A percentile compares a stretch with the other conserved stretches of the same genome.
Evolutionary conservation across 345 rosid species (phyloP).

Genomic region (Turritis glabra): DNA sequence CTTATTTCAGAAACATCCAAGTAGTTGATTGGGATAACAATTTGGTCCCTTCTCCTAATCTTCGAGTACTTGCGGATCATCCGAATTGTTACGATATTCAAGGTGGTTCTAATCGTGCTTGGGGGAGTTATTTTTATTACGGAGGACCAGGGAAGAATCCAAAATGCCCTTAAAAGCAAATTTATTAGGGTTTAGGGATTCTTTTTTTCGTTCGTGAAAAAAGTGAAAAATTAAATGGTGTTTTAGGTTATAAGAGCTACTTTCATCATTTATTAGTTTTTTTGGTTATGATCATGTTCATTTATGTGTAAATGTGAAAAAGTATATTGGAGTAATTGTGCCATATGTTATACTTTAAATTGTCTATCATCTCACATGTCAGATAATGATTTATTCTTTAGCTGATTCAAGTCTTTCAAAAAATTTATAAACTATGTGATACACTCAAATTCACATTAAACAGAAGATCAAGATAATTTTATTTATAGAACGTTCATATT

Average conservation of each 20-base stretch:
- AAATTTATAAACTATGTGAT: too few species aligned
- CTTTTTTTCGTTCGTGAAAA: not conserved
- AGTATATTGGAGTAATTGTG: constrained; percentile 11
- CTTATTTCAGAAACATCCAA: constrained; percentile 90
- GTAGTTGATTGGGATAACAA: constrained; percentile 96
- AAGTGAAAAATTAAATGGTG: not conserved
- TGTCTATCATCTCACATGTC: too few species aligned
- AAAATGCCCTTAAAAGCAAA: constrained; percentile 57
- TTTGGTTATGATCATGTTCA: not conserved
- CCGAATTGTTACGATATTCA: constrained; percentile 88
- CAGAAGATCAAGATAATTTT: not conserved
- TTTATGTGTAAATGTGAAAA: constrained; percentile 29
- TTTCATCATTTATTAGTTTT: constrained; percentile 1
- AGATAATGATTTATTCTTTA: too few species aligned
- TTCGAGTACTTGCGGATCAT: constrained; percentile 79
- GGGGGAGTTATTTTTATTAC: constrained; percentile 95
- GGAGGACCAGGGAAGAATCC: constrained; percentile 97
- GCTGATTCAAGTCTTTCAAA: too few species aligned
- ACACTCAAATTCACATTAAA: not conserved
- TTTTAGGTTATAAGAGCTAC: not conserved
- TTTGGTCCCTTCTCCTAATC: constrained; percentile 66
- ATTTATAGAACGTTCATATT: too few species aligned
- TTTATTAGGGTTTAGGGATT: constrained; percentile 2
- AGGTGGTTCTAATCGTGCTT: constrained; percentile 76
- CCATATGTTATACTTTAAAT: not conserved